Evolutionary conservation across 352 stramenopile species (phyloP), one percentile per base, ranked within the genome.

Genomic region (Globisporangium middletonii): DNA sequence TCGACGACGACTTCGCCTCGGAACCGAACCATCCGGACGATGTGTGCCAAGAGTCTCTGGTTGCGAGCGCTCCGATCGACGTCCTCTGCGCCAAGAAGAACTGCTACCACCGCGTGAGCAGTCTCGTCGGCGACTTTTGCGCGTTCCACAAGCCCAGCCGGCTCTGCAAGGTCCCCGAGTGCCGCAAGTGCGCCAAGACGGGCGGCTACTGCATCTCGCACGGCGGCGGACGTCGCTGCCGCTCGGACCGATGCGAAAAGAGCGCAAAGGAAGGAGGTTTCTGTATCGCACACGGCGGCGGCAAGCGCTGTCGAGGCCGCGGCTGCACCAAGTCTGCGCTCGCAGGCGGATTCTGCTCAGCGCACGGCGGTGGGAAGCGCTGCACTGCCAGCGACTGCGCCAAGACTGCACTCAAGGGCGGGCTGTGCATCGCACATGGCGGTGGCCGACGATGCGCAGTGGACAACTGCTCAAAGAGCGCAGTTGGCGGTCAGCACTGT

Each of bases 231-330:
- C 55, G 60, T 30, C 75, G 80, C 12, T 90, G 80, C 61, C 64
- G 60, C 51, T 38, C 69, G 13, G 67, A 76, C 3, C 67, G 64
- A 30, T 93, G 83, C 63, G 62, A 77, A 5, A 93, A 93, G 71
- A 81, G 67, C 37, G 83, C 81, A 38, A 87, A 92, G 57, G 75
- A 87, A 45, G 78, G 79, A 7, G 80, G 79, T 37, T 87, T 81
- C 12, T 94, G 84, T 38, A 92, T 94, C 57, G 78, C 79, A 5
- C 84, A 94, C 48, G 84, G 84, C 33, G 84, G 84, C 46, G 85
- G 85, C 37, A 92, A 92, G 63, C 79, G 83, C 41, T 92, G 83
- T 63, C 86, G 73, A 72, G 56, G 71, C 42, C 64, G 76, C 19
- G 59, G 65, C 6, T 90, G 80, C 51, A 68, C 62, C 69, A 89